Evolutionary conservation across 148 eudicot genomes (phyloP).

Genomic region (Camellia sinensis): DNA sequence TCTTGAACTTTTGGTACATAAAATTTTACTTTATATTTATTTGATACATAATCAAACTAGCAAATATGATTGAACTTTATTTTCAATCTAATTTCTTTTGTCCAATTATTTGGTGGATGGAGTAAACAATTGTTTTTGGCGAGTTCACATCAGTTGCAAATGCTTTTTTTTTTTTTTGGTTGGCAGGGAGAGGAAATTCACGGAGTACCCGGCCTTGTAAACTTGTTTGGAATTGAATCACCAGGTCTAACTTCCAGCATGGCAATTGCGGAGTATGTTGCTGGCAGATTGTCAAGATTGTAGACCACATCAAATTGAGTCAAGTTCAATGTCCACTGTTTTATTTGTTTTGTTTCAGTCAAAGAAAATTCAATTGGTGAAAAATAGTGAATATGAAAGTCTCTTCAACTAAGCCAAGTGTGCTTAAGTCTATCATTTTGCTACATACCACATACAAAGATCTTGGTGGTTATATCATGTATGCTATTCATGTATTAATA

Average conservation of each 20-base stretch:
- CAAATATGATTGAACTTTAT: not conserved
- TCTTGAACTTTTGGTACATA: not conserved
- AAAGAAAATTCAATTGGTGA: too few species aligned
- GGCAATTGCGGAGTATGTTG: slow-evolving; percentile 75
- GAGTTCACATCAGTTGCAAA: not conserved
- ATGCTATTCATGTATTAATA: too few species aligned
- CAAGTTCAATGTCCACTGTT: too few species aligned
- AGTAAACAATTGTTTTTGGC: not conserved
- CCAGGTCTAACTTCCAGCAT: slow-evolving; percentile 89
- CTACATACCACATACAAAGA: not conserved
- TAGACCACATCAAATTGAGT: not conserved
- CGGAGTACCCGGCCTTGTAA: slow-evolving; percentile 72
- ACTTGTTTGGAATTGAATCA: slow-evolving; percentile 88
- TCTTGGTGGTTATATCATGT: too few species aligned
- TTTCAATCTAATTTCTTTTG: not conserved
- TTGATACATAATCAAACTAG: not conserved
- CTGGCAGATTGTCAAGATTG: slow-evolving; percentile 33
- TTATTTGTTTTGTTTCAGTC: too few species aligned
- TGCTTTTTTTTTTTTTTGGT: not conserved
- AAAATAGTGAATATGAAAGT: too few species aligned
- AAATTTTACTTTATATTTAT: not conserved
- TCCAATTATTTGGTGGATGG: not conserved
- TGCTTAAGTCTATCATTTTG: too few species aligned
- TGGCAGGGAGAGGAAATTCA: slow-evolving; percentile 67
- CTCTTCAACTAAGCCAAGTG: too few species aligned